A percentile compares a stretch with the other conserved stretches of the same genome.
Conservation (phyloP, 352 stramenopile genomes). For the Detonula confervacea region DNA sequence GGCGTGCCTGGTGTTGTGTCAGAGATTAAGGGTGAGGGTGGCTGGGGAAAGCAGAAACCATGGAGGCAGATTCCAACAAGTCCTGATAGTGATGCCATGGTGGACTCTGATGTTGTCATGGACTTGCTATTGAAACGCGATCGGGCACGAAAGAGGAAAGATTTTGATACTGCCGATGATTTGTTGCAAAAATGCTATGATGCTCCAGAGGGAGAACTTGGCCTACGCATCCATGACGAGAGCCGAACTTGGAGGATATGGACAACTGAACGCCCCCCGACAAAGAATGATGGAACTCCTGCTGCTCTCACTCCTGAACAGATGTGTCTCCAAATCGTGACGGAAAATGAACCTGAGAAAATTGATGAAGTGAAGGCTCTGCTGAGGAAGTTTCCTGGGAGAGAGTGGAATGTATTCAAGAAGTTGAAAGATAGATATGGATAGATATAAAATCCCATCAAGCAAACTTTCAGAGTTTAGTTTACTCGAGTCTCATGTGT, state of each 20-base stretch:
- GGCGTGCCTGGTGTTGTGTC: constrained; percentile 66
- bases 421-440: constrained; percentile 72
- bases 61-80: constrained; percentile 82
- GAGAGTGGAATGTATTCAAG: constrained; percentile 78
- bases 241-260: constrained; percentile 82
- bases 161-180: constrained; percentile 76
- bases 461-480: too few relatives aligned
- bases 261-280: constrained; percentile 64
- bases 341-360: constrained; percentile 72
- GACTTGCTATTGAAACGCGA: constrained; percentile 73
- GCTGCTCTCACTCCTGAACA: constrained; percentile 39
- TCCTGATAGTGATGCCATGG: constrained; percentile 74
- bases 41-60: constrained; percentile 64
- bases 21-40: constrained; percentile 75
- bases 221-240: constrained; percentile 78
- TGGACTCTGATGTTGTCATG: constrained; percentile 71
- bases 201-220: constrained; percentile 63
- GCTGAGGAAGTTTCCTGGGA: constrained; percentile 71
- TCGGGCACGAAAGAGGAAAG: constrained; percentile 74
- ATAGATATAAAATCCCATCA: too few relatives aligned
- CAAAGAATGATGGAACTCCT: constrained; percentile 12
- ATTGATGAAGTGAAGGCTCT: constrained; percentile 69
- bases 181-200: constrained; percentile 69
- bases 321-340: constrained; percentile 70
- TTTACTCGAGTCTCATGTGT: too few relatives aligned